These are phyloP conservation scores for Laburnicola sp. DNA, from an alignment of 2,329 filamentous ascomycete species.

Conservation along the genomic window DNA sequence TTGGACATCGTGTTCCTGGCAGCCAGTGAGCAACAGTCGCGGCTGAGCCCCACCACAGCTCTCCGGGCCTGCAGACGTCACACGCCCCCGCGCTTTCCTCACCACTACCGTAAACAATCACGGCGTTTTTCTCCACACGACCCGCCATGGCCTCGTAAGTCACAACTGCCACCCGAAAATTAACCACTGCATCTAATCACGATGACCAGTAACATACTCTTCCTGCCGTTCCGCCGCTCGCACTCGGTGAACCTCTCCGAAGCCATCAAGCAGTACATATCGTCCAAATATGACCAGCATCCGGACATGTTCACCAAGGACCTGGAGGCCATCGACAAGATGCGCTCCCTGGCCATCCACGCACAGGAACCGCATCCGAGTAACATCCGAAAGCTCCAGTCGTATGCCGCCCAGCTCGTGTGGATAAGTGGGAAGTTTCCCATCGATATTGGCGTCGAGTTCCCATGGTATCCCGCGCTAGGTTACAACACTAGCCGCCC, in stretches of 20 bases:
- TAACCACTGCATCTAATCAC: conserved; percentile 14
- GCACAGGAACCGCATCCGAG: conserved; percentile 85
- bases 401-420: conserved; percentile 87
- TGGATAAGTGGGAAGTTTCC: conserved; percentile 97
- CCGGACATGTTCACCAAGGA: conserved; percentile 95
- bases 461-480: conserved; percentile 92
- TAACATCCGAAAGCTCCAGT: conserved; percentile 83
- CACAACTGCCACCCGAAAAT: neutral
- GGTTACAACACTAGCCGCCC: conserved; percentile 85
- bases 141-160: conserved; percentile 34
- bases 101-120: conserved; percentile 20
- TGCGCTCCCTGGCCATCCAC: conserved; percentile 84
- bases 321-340: conserved; percentile 78
- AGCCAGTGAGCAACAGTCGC: conserved; percentile 1
- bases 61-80: conserved; percentile 13
- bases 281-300: conserved; percentile 97
- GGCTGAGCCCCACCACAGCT: conserved; percentile 3
- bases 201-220: conserved; percentile 63
- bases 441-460: conserved; percentile 92
- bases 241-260: conserved; percentile 75
- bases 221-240: conserved; percentile 86
- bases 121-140: conserved; percentile 10
- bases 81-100: conserved; percentile 20
- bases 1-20: neutral
- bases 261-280: conserved; percentile 93